Evolutionary conservation across 2,329 filamentous ascomycete species (phyloP).

Genomic region (Acrodontium crateriforme): DNA sequence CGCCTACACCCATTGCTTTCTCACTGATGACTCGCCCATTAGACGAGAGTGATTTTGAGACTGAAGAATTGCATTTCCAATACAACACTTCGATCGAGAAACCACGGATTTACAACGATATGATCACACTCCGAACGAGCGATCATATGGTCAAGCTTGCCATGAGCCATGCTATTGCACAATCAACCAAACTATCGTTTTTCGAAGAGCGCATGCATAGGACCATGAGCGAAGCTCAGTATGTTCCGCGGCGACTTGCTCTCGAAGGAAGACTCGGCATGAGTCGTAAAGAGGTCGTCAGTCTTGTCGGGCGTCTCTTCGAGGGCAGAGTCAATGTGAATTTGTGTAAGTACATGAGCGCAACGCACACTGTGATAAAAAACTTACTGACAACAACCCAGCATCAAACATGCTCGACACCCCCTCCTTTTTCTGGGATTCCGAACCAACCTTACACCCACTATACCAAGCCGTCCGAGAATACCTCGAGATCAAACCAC

Average conservation of each 20-base stretch:
- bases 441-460: conserved; percentile 85
- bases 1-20: conserved; percentile 32
- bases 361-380: conserved; percentile 1
- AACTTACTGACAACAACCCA: conserved; percentile 25
- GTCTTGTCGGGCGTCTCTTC: conserved; percentile 79
- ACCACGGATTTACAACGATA: conserved; percentile 93
- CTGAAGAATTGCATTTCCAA: conserved; percentile 96
- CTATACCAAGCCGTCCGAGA: conserved; percentile 90
- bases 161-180: conserved; percentile 92
- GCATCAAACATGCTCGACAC: conserved; percentile 92
- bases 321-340: conserved; percentile 95
- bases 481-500: conserved; percentile 92
- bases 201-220: conserved; percentile 94
- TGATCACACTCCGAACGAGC: conserved; percentile 88
- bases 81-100: conserved; percentile 78
- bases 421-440: conserved; percentile 97
- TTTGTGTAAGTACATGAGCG: conserved; percentile 55
- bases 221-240: conserved; percentile 85
- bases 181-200: conserved; percentile 90
- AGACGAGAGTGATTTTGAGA: conserved; percentile 85
- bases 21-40: conserved; percentile 67
- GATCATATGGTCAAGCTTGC: conserved; percentile 99
- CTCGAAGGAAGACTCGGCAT: conserved; percentile 83
- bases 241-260: conserved; percentile 78
- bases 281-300: conserved; percentile 82